phyloP scores from a whole-genome alignment of 345 rosid genomes.

The Gossypium anomalum region DNA sequence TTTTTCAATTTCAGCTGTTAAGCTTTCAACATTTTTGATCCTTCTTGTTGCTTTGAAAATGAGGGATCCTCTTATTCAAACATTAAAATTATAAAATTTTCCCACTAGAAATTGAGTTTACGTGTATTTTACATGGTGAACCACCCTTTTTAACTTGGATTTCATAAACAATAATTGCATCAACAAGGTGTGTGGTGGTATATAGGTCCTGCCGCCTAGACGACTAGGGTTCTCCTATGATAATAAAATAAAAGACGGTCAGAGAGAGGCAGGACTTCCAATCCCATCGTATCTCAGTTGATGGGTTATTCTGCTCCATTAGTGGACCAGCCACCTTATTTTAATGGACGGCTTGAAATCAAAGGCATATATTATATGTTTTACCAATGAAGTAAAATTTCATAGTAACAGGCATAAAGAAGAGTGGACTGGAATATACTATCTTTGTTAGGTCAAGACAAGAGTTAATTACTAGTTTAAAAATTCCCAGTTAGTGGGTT shows the following conservation, averaged over 20 bases:
- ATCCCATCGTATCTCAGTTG: neutral
- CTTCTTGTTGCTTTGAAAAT: neutral
- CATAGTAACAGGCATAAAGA: neutral
- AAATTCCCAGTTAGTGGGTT: neutral
- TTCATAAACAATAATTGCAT: too few relatives aligned
- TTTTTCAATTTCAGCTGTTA: neutral
- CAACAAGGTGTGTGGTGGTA: too few relatives aligned
- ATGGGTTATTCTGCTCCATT: neutral
- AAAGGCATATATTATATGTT: neutral
- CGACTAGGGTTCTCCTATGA: too few relatives aligned
- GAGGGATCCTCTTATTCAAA: slow-evolving; percentile 1
- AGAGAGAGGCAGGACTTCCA: neutral
- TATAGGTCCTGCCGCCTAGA: too few relatives aligned
- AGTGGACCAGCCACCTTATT: slow-evolving; percentile 9
- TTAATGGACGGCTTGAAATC: slow-evolving; percentile 4
- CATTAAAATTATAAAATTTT: neutral
- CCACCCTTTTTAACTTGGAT: too few relatives aligned
- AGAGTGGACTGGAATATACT: neutral
- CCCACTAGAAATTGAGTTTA: too few relatives aligned
- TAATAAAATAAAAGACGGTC: too few relatives aligned
- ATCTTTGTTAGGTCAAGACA: slow-evolving; percentile 1
- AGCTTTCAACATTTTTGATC: neutral
- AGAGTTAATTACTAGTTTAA: neutral
- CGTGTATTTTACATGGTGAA: too few relatives aligned
- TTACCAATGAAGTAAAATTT: neutral